These are phyloP conservation scores for Erigeron canadensis DNA, from an alignment of 129 eudicot species.

Conservation along the genomic window DNA sequence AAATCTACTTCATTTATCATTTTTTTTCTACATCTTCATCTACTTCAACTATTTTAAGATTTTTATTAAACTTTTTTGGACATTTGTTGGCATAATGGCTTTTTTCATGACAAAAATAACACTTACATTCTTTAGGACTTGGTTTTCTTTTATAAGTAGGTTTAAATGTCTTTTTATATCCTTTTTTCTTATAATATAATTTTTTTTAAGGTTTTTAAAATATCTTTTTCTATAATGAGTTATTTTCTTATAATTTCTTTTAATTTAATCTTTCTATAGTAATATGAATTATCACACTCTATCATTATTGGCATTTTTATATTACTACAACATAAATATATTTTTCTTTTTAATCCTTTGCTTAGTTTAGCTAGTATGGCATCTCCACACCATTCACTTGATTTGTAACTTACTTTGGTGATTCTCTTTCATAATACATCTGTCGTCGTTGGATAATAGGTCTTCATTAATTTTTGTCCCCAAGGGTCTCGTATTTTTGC, in stretches of 20 bases:
- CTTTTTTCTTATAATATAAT: slow-evolving; percentile 1
- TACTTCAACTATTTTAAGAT: too few species aligned
- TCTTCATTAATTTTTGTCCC: background rate
- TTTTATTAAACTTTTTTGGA: background rate
- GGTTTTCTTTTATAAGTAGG: background rate
- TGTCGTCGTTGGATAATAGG: too few species aligned
- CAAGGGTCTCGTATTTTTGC: background rate
- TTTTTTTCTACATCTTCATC: background rate
- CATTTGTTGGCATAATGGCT: background rate
- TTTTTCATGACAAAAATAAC: background rate
- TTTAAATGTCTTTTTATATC: background rate
- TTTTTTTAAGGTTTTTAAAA: background rate
- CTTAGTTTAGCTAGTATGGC: background rate
- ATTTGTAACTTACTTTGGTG: background rate
- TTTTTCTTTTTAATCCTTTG: background rate
- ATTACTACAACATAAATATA: background rate
- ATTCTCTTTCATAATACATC: background rate
- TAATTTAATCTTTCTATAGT: background rate
- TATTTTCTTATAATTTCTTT: background rate
- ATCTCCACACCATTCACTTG: slow-evolving; percentile 6
- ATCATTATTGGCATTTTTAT: slow-evolving; percentile 2
- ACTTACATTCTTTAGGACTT: background rate
- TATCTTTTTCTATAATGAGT: slow-evolving; percentile 1
- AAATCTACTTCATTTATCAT: too few species aligned
- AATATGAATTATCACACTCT: background rate